Evolutionary conservation across 306 rosid genomes (phyloP), one percentile per base, ranked within the genome.

Genomic region (Acacia melanoxylon): DNA sequence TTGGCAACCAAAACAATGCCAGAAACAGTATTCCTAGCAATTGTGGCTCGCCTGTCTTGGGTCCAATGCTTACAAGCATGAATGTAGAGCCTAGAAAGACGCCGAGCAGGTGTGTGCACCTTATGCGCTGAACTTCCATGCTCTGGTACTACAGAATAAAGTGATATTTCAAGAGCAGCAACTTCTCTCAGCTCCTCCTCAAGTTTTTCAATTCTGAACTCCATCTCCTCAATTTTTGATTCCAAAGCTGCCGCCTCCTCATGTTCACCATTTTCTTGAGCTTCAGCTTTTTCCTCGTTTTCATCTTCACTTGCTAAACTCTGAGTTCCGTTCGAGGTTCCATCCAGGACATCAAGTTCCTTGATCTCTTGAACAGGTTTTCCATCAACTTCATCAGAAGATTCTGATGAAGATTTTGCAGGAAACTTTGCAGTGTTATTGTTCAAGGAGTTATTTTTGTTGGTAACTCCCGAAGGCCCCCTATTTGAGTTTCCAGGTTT

Each of bases 81-180:
- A 75, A 96, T 83, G 54, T 92, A 93, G 83, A 96, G 90, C 85
- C 99, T 91, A 78, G 97, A 93, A 77, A 96, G 94, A 77, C 98
- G 99, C 16, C 98, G 89, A 84, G 99, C 97, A 31, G 99, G 98
- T 17, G 99, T 92, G 86, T 96, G 99, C 83, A 93, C 99, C 85
- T 96, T 96, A 83, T 96, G 98, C 41, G 94, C 98, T 5, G 99
- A 92, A 84, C 98, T 92, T 33, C 99, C 99, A 84, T 96, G 99
- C 86, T 96, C 98, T 24, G 99, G 98, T 70, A 89, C 92, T 3
- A 96, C 86, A 77, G 99, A 90, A 86, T 96, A 96, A 29, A 96
- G 90, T 67, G 99, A 91, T 72, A 96, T 89, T 86, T 96, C 99
- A 83, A 96, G 94, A 80, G 97, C 90, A n/a, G 99, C 99, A 89